Evolutionary conservation across 2,329 filamentous ascomycete genomes (phyloP).

Genomic region (Claviceps pazoutovae): DNA sequence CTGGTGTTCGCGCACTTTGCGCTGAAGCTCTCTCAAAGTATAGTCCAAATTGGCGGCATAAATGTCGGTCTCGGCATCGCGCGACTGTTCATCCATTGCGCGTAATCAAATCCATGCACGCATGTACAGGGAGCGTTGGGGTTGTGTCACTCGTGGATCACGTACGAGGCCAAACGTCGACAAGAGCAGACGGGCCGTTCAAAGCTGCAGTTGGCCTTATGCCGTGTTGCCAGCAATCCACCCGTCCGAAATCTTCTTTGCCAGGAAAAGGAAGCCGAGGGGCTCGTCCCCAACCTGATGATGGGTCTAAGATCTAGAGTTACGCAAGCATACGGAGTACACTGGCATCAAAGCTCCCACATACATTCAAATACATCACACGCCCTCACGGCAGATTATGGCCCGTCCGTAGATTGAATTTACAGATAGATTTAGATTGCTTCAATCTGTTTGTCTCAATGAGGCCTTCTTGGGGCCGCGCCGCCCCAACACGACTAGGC

Average conservation of each 20-base stretch:
- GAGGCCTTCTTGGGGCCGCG: no score
- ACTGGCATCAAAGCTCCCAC: no score
- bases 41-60: conserved; percentile 43
- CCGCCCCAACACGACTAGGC: no score
- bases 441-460: no score
- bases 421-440: no score
- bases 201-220: not conserved
- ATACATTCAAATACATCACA: no score
- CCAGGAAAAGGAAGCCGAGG: not conserved
- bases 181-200: not conserved
- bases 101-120: not conserved
- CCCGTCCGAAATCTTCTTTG: not conserved
- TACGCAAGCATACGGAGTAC: no score
- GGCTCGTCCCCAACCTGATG: no score
- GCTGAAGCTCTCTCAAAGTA: conserved; percentile 54
- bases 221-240: not conserved
- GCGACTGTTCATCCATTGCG: conserved; percentile 14
- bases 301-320: no score
- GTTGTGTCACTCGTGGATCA: not conserved
- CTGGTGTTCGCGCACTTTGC: conserved; percentile 40
- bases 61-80: conserved; percentile 13
- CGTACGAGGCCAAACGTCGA: not conserved
- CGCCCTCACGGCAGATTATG: no score
- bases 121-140: not conserved
- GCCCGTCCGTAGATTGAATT: no score